phyloP scores from a whole-genome alignment of 371 early-diverging fungal species.

The Catenaria anguillulae region DNA sequence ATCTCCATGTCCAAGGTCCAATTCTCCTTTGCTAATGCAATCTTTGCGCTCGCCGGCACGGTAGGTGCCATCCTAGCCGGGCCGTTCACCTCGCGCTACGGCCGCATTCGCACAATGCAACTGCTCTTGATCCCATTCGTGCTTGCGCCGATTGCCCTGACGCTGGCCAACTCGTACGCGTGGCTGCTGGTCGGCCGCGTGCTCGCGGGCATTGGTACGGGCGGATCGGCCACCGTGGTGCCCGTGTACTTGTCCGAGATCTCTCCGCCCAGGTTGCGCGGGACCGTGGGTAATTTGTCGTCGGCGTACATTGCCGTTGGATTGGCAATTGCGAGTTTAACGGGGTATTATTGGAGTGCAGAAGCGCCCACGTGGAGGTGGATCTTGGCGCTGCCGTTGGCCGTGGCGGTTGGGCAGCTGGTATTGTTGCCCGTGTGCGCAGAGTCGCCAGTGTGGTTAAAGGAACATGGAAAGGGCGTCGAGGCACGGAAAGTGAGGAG shows the following conservation, averaged over 20 bases:
- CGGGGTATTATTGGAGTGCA: not conserved
- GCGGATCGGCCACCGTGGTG: constrained; percentile 63
- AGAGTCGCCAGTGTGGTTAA: not conserved
- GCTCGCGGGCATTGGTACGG: constrained; percentile 72
- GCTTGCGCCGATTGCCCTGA: constrained; percentile 48
- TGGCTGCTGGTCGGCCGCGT: constrained; percentile 59
- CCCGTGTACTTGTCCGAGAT: constrained; percentile 79
- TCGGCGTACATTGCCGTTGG: not conserved
- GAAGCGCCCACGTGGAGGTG: not conserved
- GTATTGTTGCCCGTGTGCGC: not conserved
- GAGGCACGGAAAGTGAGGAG: not conserved
- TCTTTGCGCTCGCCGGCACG: constrained; percentile 63
- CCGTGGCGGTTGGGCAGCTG: not conserved
- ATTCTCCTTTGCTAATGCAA: constrained; percentile 53
- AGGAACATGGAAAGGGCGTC: not conserved
- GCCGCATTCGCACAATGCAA: constrained; percentile 31
- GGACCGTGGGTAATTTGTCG: constrained; percentile 7
- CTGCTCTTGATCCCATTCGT: constrained; percentile 32
- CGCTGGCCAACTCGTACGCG: constrained; percentile 30
- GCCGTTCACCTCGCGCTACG: constrained; percentile 46
- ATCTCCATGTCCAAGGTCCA: constrained; percentile 10
- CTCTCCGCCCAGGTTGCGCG: constrained; percentile 53
- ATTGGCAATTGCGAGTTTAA: not conserved
- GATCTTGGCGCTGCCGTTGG: not conserved
- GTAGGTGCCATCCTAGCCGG: constrained; percentile 65